Evolutionary conservation across 768 basidiomycete genomes (phyloP).

Genomic region (Mycena belliarum): DNA sequence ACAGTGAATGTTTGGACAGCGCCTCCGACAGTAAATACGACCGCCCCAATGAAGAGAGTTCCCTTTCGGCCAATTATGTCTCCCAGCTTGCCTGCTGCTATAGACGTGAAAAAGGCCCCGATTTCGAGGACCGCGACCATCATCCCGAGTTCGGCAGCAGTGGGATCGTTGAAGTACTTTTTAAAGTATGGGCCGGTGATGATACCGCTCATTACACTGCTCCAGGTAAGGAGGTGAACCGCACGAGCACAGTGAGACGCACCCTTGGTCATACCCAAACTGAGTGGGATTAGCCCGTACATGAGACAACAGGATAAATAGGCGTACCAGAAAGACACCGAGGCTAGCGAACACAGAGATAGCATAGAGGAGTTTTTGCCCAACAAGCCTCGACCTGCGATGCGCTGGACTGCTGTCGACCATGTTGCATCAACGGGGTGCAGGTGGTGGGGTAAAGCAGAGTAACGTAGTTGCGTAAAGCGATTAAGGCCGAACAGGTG

Average conservation of each 20-base stretch:
- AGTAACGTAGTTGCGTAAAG: no score
- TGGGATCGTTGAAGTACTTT: constrained; percentile 80
- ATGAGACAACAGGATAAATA: background rate
- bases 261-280: constrained; percentile 93
- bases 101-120: constrained; percentile 87
- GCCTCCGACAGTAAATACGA: constrained; percentile 86
- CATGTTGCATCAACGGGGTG: constrained; percentile 60
- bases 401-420: constrained; percentile 26
- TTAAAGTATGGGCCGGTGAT: constrained; percentile 86
- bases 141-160: constrained; percentile 76
- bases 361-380: constrained; percentile 74
- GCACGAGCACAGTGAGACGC: constrained; percentile 6
- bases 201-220: constrained; percentile 86
- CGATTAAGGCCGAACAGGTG: no score
- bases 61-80: constrained; percentile 85
- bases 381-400: constrained; percentile 54
- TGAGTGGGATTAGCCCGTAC: constrained; percentile 27
- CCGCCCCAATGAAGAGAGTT: constrained; percentile 80
- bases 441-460: background rate
- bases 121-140: constrained; percentile 96
- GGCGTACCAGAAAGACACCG: constrained; percentile 80
- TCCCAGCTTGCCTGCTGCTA: constrained; percentile 86
- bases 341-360: constrained; percentile 82
- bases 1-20: constrained; percentile 80
- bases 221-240: background rate